phyloP scores from a whole-genome alignment of 1,284 basidiomycete species.

The Apiotrichum gracile region DNA sequence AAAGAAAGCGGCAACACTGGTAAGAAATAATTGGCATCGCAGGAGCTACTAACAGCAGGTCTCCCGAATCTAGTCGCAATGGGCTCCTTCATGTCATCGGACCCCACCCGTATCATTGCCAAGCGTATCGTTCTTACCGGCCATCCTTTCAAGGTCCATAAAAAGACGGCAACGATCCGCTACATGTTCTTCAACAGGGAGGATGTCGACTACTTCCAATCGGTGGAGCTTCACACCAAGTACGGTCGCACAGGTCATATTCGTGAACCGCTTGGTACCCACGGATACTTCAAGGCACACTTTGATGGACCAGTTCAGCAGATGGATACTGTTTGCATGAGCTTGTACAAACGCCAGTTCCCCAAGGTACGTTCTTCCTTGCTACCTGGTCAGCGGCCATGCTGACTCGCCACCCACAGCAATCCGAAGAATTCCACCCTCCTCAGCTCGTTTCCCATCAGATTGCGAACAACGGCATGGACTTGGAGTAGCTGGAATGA shows the following conservation, averaged over 20 bases:
- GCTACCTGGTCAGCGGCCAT: not conserved
- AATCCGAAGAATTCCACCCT: conserved; percentile 15
- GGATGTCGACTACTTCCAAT: conserved; percentile 89
- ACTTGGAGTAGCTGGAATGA: conserved; percentile 19
- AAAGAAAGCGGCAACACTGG: not conserved
- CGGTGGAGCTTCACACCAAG: conserved; percentile 89
- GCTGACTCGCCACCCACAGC: conserved; percentile 9
- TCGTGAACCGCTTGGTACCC: conserved; percentile 88
- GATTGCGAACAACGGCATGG: conserved; percentile 20
- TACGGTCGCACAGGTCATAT: conserved; percentile 88
- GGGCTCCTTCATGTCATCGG: conserved; percentile 80
- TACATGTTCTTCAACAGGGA: conserved; percentile 98
- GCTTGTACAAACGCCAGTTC: conserved; percentile 82
- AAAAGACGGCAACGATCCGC: conserved; percentile 92
- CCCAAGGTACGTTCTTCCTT: conserved; percentile 52
- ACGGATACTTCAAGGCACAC: conserved; percentile 96
- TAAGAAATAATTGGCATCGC: not conserved
- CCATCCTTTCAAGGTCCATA: conserved; percentile 96
- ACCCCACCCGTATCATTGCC: conserved; percentile 84
- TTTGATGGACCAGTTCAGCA: conserved; percentile 93
- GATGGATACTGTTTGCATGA: conserved; percentile 93
- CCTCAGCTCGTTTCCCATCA: not conserved
- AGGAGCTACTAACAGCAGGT: conserved; percentile 28
- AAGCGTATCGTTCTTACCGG: conserved; percentile 92
- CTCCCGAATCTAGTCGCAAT: conserved; percentile 81